phyloP scores from a whole-genome alignment of 2,329 filamentous ascomycete genomes.

The Alternaria burnsii region DNA sequence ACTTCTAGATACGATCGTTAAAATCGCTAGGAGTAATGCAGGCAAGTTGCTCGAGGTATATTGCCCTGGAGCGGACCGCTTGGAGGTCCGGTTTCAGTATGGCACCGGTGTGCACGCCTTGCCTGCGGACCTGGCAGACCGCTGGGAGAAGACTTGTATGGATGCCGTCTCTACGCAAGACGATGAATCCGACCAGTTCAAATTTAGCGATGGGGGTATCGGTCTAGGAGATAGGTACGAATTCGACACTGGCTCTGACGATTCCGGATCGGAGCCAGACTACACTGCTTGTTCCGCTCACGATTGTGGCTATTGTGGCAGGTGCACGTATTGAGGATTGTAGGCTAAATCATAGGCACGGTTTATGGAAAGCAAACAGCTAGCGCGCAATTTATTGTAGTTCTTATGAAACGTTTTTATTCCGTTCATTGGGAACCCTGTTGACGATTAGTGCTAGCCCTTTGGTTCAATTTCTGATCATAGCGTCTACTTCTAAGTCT shows the following conservation, averaged over 20 bases:
- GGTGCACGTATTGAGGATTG: slow-evolving; percentile 38
- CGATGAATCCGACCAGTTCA: slow-evolving; percentile 3
- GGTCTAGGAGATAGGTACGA: slow-evolving; percentile 3
- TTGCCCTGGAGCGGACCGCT: slow-evolving; percentile 32
- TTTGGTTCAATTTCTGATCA: too few species aligned
- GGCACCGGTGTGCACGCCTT: slow-evolving; percentile 38
- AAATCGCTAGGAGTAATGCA: slow-evolving; percentile 29
- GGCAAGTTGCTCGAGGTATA: slow-evolving; percentile 47
- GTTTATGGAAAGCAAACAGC: fast-evolving
- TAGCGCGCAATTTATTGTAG: too few species aligned
- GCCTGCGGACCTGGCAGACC: slow-evolving; percentile 16
- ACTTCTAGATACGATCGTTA: slow-evolving; percentile 45
- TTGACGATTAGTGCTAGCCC: fast-evolving
- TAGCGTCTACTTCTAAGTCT: too few species aligned
- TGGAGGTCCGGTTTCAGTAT: slow-evolving; percentile 50
- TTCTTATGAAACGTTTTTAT: too few species aligned
- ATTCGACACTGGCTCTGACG: slow-evolving; percentile 19
- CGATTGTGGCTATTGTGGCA: slow-evolving; percentile 51
- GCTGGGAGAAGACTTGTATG: slow-evolving; percentile 17
- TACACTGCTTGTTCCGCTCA: slow-evolving; percentile 50
- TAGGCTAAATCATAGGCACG: neutral
- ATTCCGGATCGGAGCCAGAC: slow-evolving; percentile 39
- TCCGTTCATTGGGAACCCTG: fast-evolving
- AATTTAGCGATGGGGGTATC: neutral
- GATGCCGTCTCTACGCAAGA: neutral